Conservation (phyloP, 2,329 filamentous ascomycete genomes). For the Fusarium napiforme region DNA sequence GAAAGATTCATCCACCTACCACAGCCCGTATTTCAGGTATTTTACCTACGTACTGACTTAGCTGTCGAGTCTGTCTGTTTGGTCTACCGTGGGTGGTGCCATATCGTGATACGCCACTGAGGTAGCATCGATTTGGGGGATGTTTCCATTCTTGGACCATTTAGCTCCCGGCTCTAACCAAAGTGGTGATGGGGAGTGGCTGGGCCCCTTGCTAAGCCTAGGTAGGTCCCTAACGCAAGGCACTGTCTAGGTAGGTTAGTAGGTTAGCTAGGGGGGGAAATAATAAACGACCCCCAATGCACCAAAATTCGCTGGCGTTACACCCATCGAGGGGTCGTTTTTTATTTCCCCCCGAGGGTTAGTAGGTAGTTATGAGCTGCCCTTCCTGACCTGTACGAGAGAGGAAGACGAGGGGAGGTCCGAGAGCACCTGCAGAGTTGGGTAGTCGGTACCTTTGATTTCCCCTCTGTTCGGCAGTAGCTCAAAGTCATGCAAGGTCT, state of each 20-base stretch:
- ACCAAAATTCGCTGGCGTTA: too few species aligned
- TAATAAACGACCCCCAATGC: too few species aligned
- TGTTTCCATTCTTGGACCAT: constrained; percentile 37
- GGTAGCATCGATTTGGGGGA: constrained; percentile 19
- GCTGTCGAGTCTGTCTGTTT: not conserved
- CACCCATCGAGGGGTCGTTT: too few species aligned
- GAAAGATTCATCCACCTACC: not conserved
- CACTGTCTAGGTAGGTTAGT: not conserved
- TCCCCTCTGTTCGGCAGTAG: constrained; percentile 10
- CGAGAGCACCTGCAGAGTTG: constrained; percentile 7
- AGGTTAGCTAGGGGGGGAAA: too few species aligned
- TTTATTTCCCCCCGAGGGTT: too few species aligned
- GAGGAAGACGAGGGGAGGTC: not conserved
- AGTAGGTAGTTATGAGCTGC: not conserved
- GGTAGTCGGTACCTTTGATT: constrained; percentile 14
- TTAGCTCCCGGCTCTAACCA: constrained; percentile 37
- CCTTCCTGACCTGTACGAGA: not conserved
- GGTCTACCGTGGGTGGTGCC: not conserved
- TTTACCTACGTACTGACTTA: not conserved
- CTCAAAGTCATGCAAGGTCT: not conserved
- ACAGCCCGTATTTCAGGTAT: not conserved
- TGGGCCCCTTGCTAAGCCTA: constrained; percentile 13
- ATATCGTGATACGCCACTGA: constrained; percentile 25
- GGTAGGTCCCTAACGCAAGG: not conserved
- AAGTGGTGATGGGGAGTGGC: constrained; percentile 24